phyloP scores from a whole-genome alignment of 345 rosid genomes.

The Passiflora organensis region DNA sequence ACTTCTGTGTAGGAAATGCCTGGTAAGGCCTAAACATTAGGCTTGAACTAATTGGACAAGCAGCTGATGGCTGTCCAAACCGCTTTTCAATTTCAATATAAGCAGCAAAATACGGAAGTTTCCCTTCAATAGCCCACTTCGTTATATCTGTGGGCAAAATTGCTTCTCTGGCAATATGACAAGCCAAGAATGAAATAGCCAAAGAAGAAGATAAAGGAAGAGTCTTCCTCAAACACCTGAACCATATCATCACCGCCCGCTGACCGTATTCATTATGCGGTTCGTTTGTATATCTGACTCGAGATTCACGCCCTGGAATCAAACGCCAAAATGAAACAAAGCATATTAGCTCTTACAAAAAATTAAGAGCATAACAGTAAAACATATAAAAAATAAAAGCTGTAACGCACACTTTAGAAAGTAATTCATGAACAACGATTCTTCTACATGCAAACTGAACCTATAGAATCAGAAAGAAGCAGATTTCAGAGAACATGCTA shows the following conservation, averaged over 20 bases:
- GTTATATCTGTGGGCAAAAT: constrained; percentile 62
- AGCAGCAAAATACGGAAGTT: constrained; percentile 61
- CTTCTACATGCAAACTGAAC: too few species aligned
- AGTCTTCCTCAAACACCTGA: constrained; percentile 40
- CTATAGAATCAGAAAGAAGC: too few species aligned
- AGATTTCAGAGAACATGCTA: too few species aligned
- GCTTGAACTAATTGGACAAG: constrained; percentile 53
- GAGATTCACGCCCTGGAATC: constrained; percentile 1
- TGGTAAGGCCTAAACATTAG: constrained; percentile 59
- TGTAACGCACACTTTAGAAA: too few species aligned
- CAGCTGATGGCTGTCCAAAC: constrained; percentile 43
- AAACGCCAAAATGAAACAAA: too few species aligned
- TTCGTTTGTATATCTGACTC: constrained; percentile 25
- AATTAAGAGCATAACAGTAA: too few species aligned
- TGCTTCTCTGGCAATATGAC: constrained; percentile 64
- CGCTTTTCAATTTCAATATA: constrained; percentile 53
- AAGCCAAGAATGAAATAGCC: constrained; percentile 67
- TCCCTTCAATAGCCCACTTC: constrained; percentile 69
- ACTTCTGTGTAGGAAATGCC: constrained; percentile 41
- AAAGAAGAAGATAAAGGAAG: constrained; percentile 53
- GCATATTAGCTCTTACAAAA: too few species aligned
- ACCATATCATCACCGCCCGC: constrained; percentile 65
- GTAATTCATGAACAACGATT: too few species aligned
- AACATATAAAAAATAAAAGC: too few species aligned
- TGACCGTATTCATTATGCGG: constrained; percentile 51